These are phyloP conservation scores for Limonium bicolor DNA, from an alignment of 148 eudicot genomes.

Conservation along the genomic window DNA sequence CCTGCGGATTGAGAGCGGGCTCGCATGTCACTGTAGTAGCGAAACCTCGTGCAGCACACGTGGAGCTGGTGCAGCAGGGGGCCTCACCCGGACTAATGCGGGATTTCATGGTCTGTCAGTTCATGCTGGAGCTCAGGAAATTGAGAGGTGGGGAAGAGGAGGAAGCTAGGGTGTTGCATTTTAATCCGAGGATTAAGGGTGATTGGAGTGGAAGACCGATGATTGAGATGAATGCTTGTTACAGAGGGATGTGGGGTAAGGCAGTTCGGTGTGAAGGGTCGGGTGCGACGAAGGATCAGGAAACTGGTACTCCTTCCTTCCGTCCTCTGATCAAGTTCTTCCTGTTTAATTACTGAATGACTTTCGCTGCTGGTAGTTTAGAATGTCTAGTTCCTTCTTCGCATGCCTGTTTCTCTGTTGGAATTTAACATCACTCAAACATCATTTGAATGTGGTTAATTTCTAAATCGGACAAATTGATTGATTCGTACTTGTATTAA, in stretches of 20 bases:
- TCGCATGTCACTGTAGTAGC: slow-evolving; percentile 76
- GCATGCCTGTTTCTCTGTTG: too few species aligned
- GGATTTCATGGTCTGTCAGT: slow-evolving; percentile 59
- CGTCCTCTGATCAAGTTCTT: neutral
- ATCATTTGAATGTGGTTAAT: too few species aligned
- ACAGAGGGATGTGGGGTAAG: slow-evolving; percentile 69
- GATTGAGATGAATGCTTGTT: slow-evolving; percentile 73
- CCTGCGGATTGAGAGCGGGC: slow-evolving; percentile 61
- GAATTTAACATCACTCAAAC: too few species aligned
- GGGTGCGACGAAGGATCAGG: slow-evolving; percentile 34
- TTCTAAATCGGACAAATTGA: too few species aligned
- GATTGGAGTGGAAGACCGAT: slow-evolving; percentile 75
- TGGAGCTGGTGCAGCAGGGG: slow-evolving; percentile 23
- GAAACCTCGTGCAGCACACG: slow-evolving; percentile 40
- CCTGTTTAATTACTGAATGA: neutral
- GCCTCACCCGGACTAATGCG: slow-evolving; percentile 16
- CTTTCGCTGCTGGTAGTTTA: too few species aligned
- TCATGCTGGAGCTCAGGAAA: slow-evolving; percentile 62
- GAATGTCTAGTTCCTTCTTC: too few species aligned
- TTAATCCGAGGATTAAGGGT: slow-evolving; percentile 76
- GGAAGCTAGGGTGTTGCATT: slow-evolving; percentile 55
- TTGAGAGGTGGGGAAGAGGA: slow-evolving; percentile 35
- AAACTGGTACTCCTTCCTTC: slow-evolving; percentile 35
- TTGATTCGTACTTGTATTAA: neutral
- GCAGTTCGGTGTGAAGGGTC: slow-evolving; percentile 65